Evolutionary conservation across 345 rosid species (phyloP), one percentile per base, ranked within the genome.

Genomic region (Odontarrhena argentea): DNA sequence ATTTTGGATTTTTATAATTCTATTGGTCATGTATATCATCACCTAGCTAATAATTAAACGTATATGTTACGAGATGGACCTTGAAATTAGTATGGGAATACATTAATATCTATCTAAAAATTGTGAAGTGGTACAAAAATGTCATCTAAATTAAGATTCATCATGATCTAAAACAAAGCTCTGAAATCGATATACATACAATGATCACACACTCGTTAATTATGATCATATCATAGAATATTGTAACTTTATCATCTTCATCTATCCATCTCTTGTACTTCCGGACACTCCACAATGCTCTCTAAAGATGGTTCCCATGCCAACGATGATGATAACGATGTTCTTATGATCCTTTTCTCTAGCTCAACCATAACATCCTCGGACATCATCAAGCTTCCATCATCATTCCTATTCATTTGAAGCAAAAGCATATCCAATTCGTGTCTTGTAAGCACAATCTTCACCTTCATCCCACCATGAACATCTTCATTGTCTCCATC

Each of bases 261-360:
- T 68, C 47, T 48, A 55, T 69, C 73, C 73, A 74, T 74, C 43
- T 74, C 77, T 15, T 66, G 68, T n/a, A 53, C 42, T 60, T 84
- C 83, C 7, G 86, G 84, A 24, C 73, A 60, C 46, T 86, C 92
- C 48, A 57, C 14, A 42, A 91, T 86, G 25, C 88, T 85, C 49
- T 84, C 90, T 59, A 91, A 71, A 42, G 86, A 82, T 13, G 97
- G 96, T 76, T 63, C 86, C 97, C 96, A 88, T 2, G 74, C 40
- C 42, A 50, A 46, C 8, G 63, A 52, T 36, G 77, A 44, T 26
- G 68, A 30, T 42, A 49, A 15, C 44, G 67, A 52, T 36, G 57
- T 1, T 44, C 30, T 22, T 18, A 2, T 40, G 43, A 56, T 62
- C 47, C 28, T 80, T 70, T 75, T 84, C 74, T 77, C 81, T 18